phyloP scores from a whole-genome alignment of 495 filamentous ascomycete genomes.

The Apodospora peruviana region DNA sequence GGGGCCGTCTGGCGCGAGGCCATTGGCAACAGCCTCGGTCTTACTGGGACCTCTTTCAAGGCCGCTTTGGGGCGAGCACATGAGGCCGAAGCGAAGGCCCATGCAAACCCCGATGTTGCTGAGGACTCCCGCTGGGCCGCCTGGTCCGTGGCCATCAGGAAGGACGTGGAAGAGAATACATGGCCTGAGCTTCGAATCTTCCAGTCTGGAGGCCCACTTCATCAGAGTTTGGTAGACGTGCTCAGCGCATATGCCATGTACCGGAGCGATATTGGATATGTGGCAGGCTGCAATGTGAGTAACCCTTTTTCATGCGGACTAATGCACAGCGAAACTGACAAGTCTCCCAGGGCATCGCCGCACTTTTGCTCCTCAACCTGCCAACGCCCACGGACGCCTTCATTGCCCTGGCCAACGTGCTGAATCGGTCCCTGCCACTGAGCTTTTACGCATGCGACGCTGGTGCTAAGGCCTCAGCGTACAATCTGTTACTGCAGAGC shows the following conservation, averaged over 20 bases:
- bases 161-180: slow-evolving; percentile 60
- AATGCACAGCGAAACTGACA: slow-evolving; percentile 13
- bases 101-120: slow-evolving; percentile 29
- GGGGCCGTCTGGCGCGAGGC: slow-evolving; percentile 83
- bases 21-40: slow-evolving; percentile 81
- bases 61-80: slow-evolving; percentile 73
- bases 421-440: slow-evolving; percentile 83
- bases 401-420: slow-evolving; percentile 74
- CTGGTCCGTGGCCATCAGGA: slow-evolving; percentile 64
- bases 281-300: slow-evolving; percentile 76
- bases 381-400: slow-evolving; percentile 68
- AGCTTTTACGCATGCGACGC: slow-evolving; percentile 80
- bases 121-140: slow-evolving; percentile 41
- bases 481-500: slow-evolving; percentile 64
- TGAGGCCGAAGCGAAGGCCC: slow-evolving; percentile 53
- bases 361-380: slow-evolving; percentile 79
- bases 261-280: slow-evolving; percentile 86
- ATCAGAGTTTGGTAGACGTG: slow-evolving; percentile 70
- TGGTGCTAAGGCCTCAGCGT: slow-evolving; percentile 64
- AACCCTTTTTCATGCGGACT: background rate
- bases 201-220: slow-evolving; percentile 68
- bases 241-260: slow-evolving; percentile 90
- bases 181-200: slow-evolving; percentile 85
- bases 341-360: slow-evolving; percentile 63
- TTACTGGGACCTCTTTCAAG: slow-evolving; percentile 69